phyloP scores from a whole-genome alignment of 192 early-diverging fungal species.

The Phycomyces nitens region DNA sequence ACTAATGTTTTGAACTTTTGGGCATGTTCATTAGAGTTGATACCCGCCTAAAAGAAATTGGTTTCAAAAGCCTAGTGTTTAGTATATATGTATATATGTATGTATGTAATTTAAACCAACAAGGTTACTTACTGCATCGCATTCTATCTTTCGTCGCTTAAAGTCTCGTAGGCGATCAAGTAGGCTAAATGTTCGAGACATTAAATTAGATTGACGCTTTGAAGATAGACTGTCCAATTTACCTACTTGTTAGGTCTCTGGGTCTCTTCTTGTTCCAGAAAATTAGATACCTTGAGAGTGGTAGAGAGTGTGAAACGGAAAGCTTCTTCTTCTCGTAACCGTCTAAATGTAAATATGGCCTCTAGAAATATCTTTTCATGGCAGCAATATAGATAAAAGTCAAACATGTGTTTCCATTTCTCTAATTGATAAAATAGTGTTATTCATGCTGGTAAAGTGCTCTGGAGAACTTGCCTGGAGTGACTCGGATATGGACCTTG shows the following conservation, averaged over 20 bases:
- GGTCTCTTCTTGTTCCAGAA: neutral
- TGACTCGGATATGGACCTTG: neutral
- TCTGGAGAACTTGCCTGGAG: neutral
- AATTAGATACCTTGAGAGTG: neutral
- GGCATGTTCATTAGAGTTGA: neutral
- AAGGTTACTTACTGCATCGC: constrained; percentile 17
- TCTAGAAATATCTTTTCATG: neutral
- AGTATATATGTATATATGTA: too few species aligned
- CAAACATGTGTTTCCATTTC: neutral
- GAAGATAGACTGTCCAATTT: neutral
- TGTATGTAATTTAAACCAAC: too few species aligned
- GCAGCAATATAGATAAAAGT: constrained; percentile 8
- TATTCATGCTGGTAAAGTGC: neutral
- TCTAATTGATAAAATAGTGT: neutral
- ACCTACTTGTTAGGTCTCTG: neutral
- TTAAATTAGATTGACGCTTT: too few species aligned
- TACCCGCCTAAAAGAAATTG: neutral
- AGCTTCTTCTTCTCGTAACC: constrained; percentile 7
- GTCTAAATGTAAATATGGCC: neutral
- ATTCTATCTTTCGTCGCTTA: neutral
- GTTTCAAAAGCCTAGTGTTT: too few species aligned
- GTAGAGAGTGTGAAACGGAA: neutral
- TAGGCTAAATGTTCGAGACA: too few species aligned
- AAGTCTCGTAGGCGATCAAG: constrained; percentile 1
- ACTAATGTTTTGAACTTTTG: neutral